phyloP scores from a whole-genome alignment of 2,329 filamentous ascomycete genomes.

The Pyrenochaeta sp. region DNA sequence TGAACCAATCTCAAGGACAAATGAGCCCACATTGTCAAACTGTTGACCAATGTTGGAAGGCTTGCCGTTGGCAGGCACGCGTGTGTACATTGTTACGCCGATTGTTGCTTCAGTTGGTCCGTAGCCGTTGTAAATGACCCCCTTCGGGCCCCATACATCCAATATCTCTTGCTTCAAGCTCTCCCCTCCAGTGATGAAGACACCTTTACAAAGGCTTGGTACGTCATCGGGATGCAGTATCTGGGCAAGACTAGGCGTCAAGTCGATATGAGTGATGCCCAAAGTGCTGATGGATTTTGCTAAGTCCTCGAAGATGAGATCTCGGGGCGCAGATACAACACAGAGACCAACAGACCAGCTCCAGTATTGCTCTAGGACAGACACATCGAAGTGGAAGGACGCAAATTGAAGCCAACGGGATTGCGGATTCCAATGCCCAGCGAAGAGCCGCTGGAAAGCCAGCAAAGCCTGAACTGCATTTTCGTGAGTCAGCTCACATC shows the following conservation, averaged over 20 bases:
- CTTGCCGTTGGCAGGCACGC: slow-evolving; percentile 78
- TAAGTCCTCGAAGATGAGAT: slow-evolving; percentile 86
- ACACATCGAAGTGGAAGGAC: slow-evolving; percentile 93
- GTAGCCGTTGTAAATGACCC: slow-evolving; percentile 88
- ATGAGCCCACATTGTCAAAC: slow-evolving; percentile 87
- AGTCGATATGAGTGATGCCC: slow-evolving; percentile 86
- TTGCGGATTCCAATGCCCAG: slow-evolving; percentile 72
- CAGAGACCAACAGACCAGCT: slow-evolving; percentile 91
- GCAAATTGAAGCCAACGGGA: slow-evolving; percentile 94
- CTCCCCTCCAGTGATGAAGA: slow-evolving; percentile 94
- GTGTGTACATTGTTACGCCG: slow-evolving; percentile 87
- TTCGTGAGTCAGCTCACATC: slow-evolving; percentile 86
- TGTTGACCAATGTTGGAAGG: slow-evolving; percentile 88
- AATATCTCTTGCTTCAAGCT: slow-evolving; percentile 88
- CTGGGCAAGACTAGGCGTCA: slow-evolving; percentile 86
- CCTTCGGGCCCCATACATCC: slow-evolving; percentile 80
- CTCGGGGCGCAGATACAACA: slow-evolving; percentile 81
- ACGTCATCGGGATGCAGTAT: slow-evolving; percentile 81
- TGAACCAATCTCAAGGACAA: slow-evolving; percentile 75
- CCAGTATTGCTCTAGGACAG: slow-evolving; percentile 93
- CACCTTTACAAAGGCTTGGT: slow-evolving; percentile 78
- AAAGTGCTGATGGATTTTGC: slow-evolving; percentile 74
- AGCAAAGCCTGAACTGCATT: slow-evolving; percentile 91
- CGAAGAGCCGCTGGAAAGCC: slow-evolving; percentile 82
- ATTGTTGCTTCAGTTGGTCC: slow-evolving; percentile 94